Base-by-base conservation (phyloP, 495 filamentous ascomycete genomes). In the Chaetomidium leptoderma region DNA sequence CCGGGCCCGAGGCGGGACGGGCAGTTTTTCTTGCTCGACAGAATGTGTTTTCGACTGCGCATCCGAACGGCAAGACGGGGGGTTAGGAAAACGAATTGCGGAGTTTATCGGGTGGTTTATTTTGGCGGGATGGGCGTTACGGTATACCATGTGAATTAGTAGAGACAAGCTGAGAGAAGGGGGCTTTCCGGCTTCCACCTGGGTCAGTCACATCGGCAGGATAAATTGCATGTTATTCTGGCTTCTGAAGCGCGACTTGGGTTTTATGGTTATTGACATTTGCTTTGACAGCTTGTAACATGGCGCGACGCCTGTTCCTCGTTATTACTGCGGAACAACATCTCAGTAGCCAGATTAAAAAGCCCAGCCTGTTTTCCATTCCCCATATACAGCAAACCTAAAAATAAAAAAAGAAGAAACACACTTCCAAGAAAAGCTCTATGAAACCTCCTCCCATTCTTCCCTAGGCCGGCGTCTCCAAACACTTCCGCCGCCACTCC, bases 401-500 rank as follows among this genome's bases (percentile, higher is more conserved):
- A 55, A 26, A 14, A 26, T 48, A 32, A 17, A 43, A 49, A 21
- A 32, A 17, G 33, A 49, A 21, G 3, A 57, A 48, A 57, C 55
- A 40, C 11, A 45, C 8, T 39, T 11, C 17, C 6, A 4, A 10
- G 16, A n/a, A n/a, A n/a, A n/a, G n/a, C n/a, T n/a, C 8, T 23
- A 46, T 1, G 7, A 51, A 21, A 39, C 10, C 5, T 14, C 33
- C 19, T 9, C 33, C 16, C 23, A 17, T 6, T 48, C 17, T 5
- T 26, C 36, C 53, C 43, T 46, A 45, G 27, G 52, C 63, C 9
- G 33, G 43, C 27, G 23, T 33, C 39, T 59, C 54, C 19, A 77
- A 54, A 39, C 66, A 52, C 56, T 62, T 66, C 64, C 83, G 83
- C 65, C 85, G 78, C 73, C 91, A 96, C 64, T 88, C 82, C 93